Base-by-base conservation (phyloP, 2,329 filamentous ascomycete species). In the Penicillium psychrosexuale region DNA sequence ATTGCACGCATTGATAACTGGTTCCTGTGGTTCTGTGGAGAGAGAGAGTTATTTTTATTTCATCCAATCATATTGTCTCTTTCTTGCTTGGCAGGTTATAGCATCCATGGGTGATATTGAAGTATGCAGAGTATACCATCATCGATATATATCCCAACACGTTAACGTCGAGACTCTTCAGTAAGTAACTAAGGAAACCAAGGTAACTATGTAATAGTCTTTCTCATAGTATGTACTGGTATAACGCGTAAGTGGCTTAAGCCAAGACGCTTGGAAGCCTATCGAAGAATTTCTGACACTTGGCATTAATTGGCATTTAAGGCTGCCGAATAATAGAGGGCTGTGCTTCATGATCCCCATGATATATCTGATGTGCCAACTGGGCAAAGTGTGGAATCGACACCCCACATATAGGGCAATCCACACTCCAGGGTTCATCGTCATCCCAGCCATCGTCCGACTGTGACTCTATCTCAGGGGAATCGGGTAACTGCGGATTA, bases 351-450 rank as follows among this genome's bases (percentile, higher is more conserved):
- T 63, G 22, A 24, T 24, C 22, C 22, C 5, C 63, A 67, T 83
- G 80, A 59, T 77, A 82, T 36, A 75, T 66, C 49, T 72, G 69
- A 66, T 83, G 80, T 15, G 80, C 80, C 24, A 71, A 64, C 61
- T 77, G 71, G 2, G 80, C 80, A 69, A 82, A 82, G 43, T 72
- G 63, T 5, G 80, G 80, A 61, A 83, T 77, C 27, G 67, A 58
- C 15, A 70, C 74, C 49, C 76, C 75, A 61, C 80, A 82, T 8
- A 68, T 61, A 8, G 52, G 51, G 64, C 80, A 82, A 31, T 66
- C 60, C 3, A 73, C 60, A 53, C 67, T 67, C 5, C 60, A 69
- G 13, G 31, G 61, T 43, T 65, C 64, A 12, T 69, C 67, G n/a
- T 69, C 68, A 30, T 67, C 69, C 70, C 72, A 76, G 11, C 47